Evolutionary conservation across 139 green algal genomes (phyloP), one percentile per base, ranked within the genome.

Genomic region (Chlamydomonas incerta): DNA sequence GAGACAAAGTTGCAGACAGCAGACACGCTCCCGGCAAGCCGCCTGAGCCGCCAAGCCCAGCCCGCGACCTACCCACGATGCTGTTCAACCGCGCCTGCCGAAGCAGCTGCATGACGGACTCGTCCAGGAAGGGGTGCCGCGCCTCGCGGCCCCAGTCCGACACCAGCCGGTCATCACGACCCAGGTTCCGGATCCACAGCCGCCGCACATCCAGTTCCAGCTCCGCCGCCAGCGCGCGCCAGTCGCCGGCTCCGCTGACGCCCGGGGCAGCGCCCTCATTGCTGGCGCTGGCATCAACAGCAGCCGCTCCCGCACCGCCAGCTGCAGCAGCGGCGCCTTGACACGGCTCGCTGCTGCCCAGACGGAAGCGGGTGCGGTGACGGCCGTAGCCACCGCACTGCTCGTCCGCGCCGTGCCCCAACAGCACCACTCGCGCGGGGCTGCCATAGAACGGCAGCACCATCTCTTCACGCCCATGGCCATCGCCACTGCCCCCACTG

Each of bases 361-460:
- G 41, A 5, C 88, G 57, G 47, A 94, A 97, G 65, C 87, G 87
- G 2, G 96, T 99, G 28, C 94, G 90, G 90, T 99, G 96, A 21
- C 97, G 92, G n/a, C 95, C 96, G 79, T 99, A 99, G 0, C 97
- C 97, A 0, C 80, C 96, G 76, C 93, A 98, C 85, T 98, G 95
- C 93, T 99, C 97, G 89, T 99, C 97, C 1, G 96, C 97, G 17
- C 97, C 97, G 80, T 98, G 95, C 0, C 97, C 97, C 35, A 99
- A 81, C 81, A 99, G 90, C 68, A 98, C 92, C 28, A 98, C 94
- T 0, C 92, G 82, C 0, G 97, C 96, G 0, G 68, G 41, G 41
- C 41, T 50, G 41, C 41, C 41, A 8, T 50, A 50, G 41, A 13
- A 8, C 6, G 41, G 41, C 5, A 50, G 5, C 6, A 50, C 6